Evolutionary conservation across 2,329 filamentous ascomycete species (phyloP).

Genomic region (Monosporascus ibericus): DNA sequence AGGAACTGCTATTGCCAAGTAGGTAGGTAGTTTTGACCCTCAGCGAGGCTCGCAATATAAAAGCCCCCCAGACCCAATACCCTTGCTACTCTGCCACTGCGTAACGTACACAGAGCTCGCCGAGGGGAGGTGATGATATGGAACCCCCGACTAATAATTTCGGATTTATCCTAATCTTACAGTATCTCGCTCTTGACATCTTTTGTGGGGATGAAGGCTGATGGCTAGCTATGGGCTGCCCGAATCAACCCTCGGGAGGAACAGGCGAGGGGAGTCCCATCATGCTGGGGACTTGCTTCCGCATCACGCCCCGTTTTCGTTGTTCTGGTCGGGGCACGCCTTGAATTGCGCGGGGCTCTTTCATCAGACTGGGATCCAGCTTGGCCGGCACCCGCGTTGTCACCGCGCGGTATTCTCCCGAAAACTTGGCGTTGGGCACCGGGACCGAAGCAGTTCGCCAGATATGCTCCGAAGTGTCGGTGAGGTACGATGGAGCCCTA

Average conservation of each 20-base stretch:
- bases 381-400: conserved; percentile 69
- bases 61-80: no score
- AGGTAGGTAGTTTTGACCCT: no score
- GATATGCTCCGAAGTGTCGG: conserved; percentile 69
- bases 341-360: conserved; percentile 83
- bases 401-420: conserved; percentile 55
- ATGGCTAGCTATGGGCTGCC: no score
- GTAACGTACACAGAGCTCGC: no score
- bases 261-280: conserved; percentile 21
- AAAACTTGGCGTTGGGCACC: conserved; percentile 54
- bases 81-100: no score
- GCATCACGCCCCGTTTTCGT: conserved; percentile 41
- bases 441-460: conserved; percentile 65
- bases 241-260: conserved; percentile 12
- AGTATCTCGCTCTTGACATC: no score
- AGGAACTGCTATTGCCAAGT: no score
- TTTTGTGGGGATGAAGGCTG: no score
- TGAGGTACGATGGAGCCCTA: conserved; percentile 55
- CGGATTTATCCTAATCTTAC: no score
- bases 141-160: no score
- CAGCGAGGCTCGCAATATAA: no score
- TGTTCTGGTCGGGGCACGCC: conserved; percentile 66
- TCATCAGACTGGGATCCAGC: conserved; percentile 81
- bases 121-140: no score
- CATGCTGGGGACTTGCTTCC: conserved; percentile 49